Conservation (phyloP, 768 basidiomycete species). For the Tricholomella constricta region DNA sequence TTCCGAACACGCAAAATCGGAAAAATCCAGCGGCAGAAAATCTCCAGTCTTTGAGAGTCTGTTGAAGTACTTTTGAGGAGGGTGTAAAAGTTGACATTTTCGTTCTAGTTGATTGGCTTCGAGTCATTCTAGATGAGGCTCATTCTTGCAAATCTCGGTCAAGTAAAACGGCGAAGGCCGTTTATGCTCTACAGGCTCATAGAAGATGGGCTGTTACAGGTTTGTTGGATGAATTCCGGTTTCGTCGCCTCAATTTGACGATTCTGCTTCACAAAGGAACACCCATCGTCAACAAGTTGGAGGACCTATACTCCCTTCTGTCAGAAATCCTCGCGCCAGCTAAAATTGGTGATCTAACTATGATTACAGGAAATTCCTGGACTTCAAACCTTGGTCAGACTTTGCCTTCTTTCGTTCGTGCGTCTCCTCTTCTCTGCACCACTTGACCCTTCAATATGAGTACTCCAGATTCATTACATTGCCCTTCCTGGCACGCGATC, state of each 20-base stretch:
- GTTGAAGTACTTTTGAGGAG: constrained; percentile 17
- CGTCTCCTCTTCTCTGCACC: constrained; percentile 23
- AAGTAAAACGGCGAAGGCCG: constrained; percentile 87
- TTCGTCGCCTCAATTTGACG: background rate
- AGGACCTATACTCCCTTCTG: constrained; percentile 88
- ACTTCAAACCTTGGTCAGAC: constrained; percentile 80
- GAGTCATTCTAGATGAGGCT: constrained; percentile 89
- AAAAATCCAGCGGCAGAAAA: constrained; percentile 45
- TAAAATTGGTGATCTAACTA: background rate
- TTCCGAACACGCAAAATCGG: constrained; percentile 81
- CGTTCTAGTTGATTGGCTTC: constrained; percentile 71
- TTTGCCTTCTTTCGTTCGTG: constrained; percentile 89
- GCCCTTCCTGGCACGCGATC: constrained; percentile 89
- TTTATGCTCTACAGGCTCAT: constrained; percentile 78
- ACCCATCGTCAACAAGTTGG: constrained; percentile 91
- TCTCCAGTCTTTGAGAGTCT: constrained; percentile 75
- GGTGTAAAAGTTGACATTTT: constrained; percentile 2
- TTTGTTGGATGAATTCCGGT: constrained; percentile 18
- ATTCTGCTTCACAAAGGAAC: constrained; percentile 53
- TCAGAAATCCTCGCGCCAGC: constrained; percentile 25
- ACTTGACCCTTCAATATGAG: constrained; percentile 4
- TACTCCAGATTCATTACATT: constrained; percentile 77
- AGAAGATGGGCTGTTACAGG: constrained; percentile 92
- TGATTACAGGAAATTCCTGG: constrained; percentile 67
- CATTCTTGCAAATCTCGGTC: constrained; percentile 91